Base-by-base conservation (phyloP, 495 filamentous ascomycete genomes). In the Letharia columbiana region DNA sequence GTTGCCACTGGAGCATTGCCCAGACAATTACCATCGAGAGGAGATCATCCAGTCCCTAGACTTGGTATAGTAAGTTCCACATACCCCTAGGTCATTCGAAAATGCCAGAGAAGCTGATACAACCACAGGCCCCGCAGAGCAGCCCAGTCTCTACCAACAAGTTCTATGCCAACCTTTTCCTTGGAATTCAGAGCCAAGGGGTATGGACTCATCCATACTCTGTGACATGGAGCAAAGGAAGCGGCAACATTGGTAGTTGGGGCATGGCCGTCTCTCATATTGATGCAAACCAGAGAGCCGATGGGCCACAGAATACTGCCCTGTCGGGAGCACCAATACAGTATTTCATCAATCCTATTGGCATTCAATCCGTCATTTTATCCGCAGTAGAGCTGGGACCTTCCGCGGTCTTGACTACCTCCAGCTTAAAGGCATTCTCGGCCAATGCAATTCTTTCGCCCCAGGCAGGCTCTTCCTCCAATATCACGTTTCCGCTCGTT, bases 191-290 rank as follows among this genome's bases (percentile, higher is more conserved):
- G 74, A 82, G 77, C 6, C 82, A 83, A 47, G 80, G 86, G 2
- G 83, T 86, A 0, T 97, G 89, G 80, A 89, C 90, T 3, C 87
- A 95, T 73, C 94, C 94, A 13, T 98, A 96, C 74, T 87, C 89
- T 0, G 68, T 96, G 4, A 75, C 82, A 47, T 96, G 91, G 91
- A 80, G 85, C 4, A 86, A 84, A 71, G 92, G 91, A 3, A 75
- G 75, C 52, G 89, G 90, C 17, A 79, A 78, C 42, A 77, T 85
- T 2, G 71, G 76, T 61, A 93, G 87, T 75, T 96, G 84, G 82
- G 92, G 92, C 11, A 78, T 97, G 75, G 79, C 83, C 12, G 78
- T 95, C 41, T 85, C 87, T 11, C 92, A 96, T 71, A 79, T 86
- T 33, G 87, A 92, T 44, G 69, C 80, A 4, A 74, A 77, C 66